Base-by-base conservation (phyloP, 441 rosid genomes). In the Pelargonium citronellum region DNA sequence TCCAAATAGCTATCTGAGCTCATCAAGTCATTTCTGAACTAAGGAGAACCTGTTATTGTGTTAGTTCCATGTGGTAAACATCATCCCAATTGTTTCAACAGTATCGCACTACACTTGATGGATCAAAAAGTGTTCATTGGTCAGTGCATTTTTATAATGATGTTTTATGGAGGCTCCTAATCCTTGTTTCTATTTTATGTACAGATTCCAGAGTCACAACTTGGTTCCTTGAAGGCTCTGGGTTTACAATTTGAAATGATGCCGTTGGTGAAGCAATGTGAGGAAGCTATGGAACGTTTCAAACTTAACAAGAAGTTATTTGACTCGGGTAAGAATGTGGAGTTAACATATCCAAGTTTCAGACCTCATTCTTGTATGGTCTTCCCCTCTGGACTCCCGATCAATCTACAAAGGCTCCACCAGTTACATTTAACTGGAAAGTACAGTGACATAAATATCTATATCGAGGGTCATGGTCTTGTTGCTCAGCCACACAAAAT, bases 251-350 rank as follows among this genome's bases (percentile, higher is more conserved):
- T 85, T 82, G 90, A 89, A 81, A 94, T 91, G 77, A 78, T 78
- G 79, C 86, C 90, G 51, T 72, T 95, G 74, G 87, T 79, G 76
- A 95, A 82, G 84, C 96, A 84, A 73, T 95, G 99, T 70, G 88
- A 84, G 74, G 94, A 92, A 79, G 78, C 80, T 57, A 78, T 86
- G 51, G 87, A 84, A 73, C 75, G 80, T 9, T 81, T 84, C 70
- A 85, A 86, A 72, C 77, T 79, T 8, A 88, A 85, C 75, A 83
- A 86, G 67, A 84, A 78, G 73, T 72, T 74, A 74, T 84, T 81
- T 79, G 87, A 79, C 68, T 75, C 81, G 4, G 85, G 87, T 62
- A 80, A 81, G 75, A 85, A 77, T 66, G 86, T 92, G 67, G 86
- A 85, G 69, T 83, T 95, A 68, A 89, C 79, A 0, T 86, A 83